Percentiles rank a stretch among this genome's conserved stretches.
Evolutionary conservation across 371 early-diverging fungal species (phyloP).

Genomic region (Mucor lusitanicus): DNA sequence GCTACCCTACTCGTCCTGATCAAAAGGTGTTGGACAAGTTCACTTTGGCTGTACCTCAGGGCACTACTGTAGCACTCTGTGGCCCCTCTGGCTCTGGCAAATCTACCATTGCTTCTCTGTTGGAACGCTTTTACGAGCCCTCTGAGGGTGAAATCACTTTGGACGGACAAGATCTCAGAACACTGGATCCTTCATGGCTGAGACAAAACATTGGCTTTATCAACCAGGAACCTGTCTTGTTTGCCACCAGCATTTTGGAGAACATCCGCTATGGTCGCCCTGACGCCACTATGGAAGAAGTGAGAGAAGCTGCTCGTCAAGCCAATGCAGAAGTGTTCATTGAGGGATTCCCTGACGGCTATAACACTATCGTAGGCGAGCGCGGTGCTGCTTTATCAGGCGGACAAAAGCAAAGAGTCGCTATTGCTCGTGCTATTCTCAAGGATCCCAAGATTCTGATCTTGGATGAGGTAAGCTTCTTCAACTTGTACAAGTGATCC

Average conservation of each 20-base stretch:
- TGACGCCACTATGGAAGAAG: conserved; percentile 57
- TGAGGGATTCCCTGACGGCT: conserved; percentile 64
- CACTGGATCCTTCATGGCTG: conserved; percentile 61
- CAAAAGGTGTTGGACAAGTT: conserved; percentile 62
- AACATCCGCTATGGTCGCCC: conserved; percentile 73
- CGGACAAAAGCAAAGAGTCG: conserved; percentile 87
- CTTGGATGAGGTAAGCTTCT: background rate
- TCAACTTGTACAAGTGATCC: background rate
- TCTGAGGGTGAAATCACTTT: conserved; percentile 53
- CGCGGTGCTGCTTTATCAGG: conserved; percentile 73
- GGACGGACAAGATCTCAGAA: conserved; percentile 56
- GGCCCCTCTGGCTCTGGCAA: conserved; percentile 71
- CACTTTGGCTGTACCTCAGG: conserved; percentile 63
- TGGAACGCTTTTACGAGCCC: conserved; percentile 75
- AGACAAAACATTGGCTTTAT: conserved; percentile 71
- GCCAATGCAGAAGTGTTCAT: conserved; percentile 79
- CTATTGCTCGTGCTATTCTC: conserved; percentile 74
- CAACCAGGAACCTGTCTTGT: conserved; percentile 76
- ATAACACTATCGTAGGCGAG: conserved; percentile 68
- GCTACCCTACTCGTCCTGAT: conserved; percentile 68
- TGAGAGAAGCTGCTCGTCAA: conserved; percentile 64
- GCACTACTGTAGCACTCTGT: conserved; percentile 66
- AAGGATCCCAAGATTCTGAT: conserved; percentile 59
- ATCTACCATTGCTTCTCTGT: conserved; percentile 67
- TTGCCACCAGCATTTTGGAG: conserved; percentile 73